A percentile compares a stretch with the other conserved stretches of the same genome.
Evolutionary conservation across 305 asterid species (phyloP).

Genomic region (Ajuga reptans): DNA sequence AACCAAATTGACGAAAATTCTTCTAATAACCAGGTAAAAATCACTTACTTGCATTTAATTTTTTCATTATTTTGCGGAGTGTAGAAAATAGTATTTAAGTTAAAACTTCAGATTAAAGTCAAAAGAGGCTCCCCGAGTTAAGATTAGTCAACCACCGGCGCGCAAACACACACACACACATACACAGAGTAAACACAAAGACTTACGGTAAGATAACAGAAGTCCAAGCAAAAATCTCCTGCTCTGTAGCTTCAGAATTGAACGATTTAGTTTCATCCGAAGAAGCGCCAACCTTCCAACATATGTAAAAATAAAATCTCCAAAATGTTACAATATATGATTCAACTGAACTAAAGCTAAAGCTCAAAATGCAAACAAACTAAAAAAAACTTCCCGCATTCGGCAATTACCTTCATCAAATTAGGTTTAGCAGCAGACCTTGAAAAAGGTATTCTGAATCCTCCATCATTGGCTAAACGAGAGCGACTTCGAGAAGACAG

Average conservation of each 20-base stretch:
- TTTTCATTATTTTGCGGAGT: not conserved
- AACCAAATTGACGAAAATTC: not conserved
- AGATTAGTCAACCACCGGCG: too few species aligned
- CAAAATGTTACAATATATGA: not conserved
- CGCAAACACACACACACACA: too few species aligned
- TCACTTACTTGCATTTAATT: not conserved
- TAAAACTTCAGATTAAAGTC: not conserved
- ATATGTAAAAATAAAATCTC: conserved; percentile 5
- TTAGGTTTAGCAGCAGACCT: conserved; percentile 21
- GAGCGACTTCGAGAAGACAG: conserved; percentile 23
- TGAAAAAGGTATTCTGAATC: conserved; percentile 16
- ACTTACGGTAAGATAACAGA: conserved; percentile 88
- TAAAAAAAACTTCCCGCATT: not conserved
- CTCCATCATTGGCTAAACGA: conserved; percentile 1
- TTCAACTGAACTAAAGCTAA: conserved; percentile 1
- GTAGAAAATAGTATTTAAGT: not conserved
- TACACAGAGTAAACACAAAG: not conserved
- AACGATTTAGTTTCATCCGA: conserved; percentile 46
- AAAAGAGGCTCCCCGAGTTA: not conserved
- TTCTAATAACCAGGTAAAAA: not conserved
- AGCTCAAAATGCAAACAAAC: not conserved
- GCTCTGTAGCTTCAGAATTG: conserved; percentile 35
- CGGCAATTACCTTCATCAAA: conserved; percentile 27
- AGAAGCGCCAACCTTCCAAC: conserved; percentile 57
- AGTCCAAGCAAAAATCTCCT: conserved; percentile 73